phyloP scores from a whole-genome alignment of 345 rosid species.

The Dimocarpus longan region DNA sequence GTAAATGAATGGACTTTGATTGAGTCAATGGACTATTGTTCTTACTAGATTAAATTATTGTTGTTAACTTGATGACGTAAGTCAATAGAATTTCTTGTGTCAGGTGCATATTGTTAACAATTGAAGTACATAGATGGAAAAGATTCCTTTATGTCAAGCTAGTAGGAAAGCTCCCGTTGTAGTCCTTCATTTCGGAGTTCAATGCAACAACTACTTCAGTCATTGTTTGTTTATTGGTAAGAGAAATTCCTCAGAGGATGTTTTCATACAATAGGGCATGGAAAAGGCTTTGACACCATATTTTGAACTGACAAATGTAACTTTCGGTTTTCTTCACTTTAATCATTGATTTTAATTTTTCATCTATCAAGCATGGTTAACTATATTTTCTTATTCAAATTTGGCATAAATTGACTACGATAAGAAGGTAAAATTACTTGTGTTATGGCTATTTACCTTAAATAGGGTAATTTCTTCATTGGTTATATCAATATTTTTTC shows the following conservation, averaged over 20 bases:
- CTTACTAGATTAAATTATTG: too few species aligned
- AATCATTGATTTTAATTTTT: too few species aligned
- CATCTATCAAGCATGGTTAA: too few species aligned
- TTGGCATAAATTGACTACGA: neutral
- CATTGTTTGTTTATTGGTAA: slow-evolving; percentile 50
- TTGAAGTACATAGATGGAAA: slow-evolving; percentile 64
- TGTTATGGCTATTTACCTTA: neutral
- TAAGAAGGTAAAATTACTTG: neutral
- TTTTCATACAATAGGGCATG: slow-evolving; percentile 66
- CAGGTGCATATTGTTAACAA: too few species aligned
- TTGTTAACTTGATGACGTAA: too few species aligned
- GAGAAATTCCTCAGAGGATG: slow-evolving; percentile 64
- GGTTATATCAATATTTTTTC: neutral
- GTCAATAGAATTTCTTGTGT: too few species aligned
- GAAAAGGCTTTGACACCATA: slow-evolving; percentile 61
- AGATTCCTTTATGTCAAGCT: slow-evolving; percentile 61
- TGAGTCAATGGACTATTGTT: too few species aligned
- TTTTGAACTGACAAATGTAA: too few species aligned
- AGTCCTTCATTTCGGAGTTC: slow-evolving; percentile 60
- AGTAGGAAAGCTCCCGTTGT: slow-evolving; percentile 56
- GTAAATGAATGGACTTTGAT: too few species aligned
- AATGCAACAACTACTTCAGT: too few species aligned
- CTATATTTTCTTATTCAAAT: too few species aligned
- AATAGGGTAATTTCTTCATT: neutral
- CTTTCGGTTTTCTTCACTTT: too few species aligned